phyloP scores from a whole-genome alignment of 2,329 filamentous ascomycete species.

The Chalaropsis ovoidea region DNA sequence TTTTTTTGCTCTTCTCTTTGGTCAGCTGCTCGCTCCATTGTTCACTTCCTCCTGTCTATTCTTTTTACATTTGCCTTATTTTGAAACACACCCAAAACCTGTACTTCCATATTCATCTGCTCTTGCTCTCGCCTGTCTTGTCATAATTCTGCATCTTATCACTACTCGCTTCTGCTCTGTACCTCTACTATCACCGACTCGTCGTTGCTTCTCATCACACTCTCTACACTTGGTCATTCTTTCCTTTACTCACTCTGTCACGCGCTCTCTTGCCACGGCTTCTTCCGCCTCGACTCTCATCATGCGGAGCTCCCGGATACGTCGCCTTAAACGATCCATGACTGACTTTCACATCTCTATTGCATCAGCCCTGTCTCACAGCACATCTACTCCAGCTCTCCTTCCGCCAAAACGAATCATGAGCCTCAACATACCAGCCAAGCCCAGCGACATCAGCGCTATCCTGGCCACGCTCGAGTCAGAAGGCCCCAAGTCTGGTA shows the following conservation, averaged over 20 bases:
- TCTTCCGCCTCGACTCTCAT: conserved; percentile 17
- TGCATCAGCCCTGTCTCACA: conserved; percentile 20
- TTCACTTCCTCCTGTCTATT: background rate
- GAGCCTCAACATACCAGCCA: conserved; percentile 15
- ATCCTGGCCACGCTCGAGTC: conserved; percentile 19
- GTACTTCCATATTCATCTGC: background rate
- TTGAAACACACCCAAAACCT: conserved; percentile 7
- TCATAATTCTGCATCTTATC: background rate
- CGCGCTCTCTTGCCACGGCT: conserved; percentile 7
- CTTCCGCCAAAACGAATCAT: background rate
- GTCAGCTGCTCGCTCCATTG: background rate
- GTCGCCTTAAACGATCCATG: conserved; percentile 16
- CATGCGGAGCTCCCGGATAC: conserved; percentile 21
- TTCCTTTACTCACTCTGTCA: background rate
- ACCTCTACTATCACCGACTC: background rate
- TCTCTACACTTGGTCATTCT: background rate
- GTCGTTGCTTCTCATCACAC: background rate
- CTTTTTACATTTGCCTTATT: background rate
- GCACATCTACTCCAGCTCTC: conserved; percentile 6
- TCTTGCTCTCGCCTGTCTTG: background rate
- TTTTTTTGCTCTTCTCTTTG: background rate
- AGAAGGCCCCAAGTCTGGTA: conserved; percentile 21
- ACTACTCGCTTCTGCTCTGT: background rate
- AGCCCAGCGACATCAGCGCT: conserved; percentile 21
- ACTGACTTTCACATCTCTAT: conserved; percentile 24